Percentiles rank a stretch among this genome's conserved stretches.
phyloP scores from a whole-genome alignment of 306 rosid species.

The Arachis hypogaea region DNA sequence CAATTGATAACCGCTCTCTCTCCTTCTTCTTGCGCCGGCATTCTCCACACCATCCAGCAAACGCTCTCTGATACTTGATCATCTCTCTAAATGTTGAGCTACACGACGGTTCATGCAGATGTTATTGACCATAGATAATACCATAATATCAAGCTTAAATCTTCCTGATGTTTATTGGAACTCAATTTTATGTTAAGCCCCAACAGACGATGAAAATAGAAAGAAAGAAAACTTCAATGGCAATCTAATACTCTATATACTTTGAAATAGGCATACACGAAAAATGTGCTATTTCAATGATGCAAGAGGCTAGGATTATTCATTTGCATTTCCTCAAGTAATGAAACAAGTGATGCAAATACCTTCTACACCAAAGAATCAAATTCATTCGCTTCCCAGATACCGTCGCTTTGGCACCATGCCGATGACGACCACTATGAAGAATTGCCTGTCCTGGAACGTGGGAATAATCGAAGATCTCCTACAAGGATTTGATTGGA shows the following conservation, averaged over 20 bases:
- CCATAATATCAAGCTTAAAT: not conserved
- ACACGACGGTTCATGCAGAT: conserved; percentile 33
- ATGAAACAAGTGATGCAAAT: conserved; percentile 26
- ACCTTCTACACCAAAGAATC: conserved; percentile 97
- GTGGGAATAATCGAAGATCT: conserved; percentile 73
- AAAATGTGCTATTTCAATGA: not conserved
- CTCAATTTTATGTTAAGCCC: not conserved
- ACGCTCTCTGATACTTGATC: conserved; percentile 73
- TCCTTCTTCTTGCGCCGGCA: conserved; percentile 80
- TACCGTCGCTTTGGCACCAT: conserved; percentile 90
- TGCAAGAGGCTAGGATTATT: not conserved
- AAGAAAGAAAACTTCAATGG: not conserved
- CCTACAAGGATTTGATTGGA: conserved; percentile 51
- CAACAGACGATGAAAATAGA: not conserved
- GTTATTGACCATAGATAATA: conserved; percentile 9
- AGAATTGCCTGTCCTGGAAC: conserved; percentile 86
- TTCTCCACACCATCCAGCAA: conserved; percentile 86
- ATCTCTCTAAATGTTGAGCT: conserved; percentile 85
- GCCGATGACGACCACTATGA: conserved; percentile 92
- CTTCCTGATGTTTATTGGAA: not conserved
- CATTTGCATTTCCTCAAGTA: conserved; percentile 1
- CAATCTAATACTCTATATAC: not conserved
- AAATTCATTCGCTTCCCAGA: conserved; percentile 77
- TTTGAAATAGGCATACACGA: not conserved
- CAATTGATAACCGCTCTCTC: conserved; percentile 57